Base-by-base conservation (phyloP, 768 basidiomycete species). In the Calocybe cyanea region DNA sequence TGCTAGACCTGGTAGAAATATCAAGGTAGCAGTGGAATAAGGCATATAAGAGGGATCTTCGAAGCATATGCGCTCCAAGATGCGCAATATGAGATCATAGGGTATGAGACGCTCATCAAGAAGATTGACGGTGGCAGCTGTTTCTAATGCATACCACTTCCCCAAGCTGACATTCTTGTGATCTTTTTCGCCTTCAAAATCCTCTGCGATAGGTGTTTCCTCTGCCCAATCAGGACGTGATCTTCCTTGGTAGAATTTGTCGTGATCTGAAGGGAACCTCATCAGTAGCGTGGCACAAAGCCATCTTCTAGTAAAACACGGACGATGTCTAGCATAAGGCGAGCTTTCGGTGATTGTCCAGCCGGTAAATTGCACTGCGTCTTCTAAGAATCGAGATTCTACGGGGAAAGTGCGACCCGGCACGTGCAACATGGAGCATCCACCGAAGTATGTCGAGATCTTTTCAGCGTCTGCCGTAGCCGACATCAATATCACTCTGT, bases 371-470 rank as follows among this genome's bases (percentile, higher is more conserved):
- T 97, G 85, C 31, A 97, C 76, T 0, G 90, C 92, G 63, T 98
- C 95, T 63, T 99, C 95, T 14, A 98, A 70, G 62, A 81, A 98
- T 35, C 76, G 73, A 15, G 86, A 72, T 41, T 88, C 82, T 4
- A 98, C 95, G 24, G 95, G 95, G 67, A 90, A 98, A 1, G 93
- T 97, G 14, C 95, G 80, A 2, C 95, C 96, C 14, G 94, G 94
- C 21, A 99, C 88, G 48, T 85, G 81, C 10, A 98, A 71, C 14
- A 83, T 79, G 0, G 92, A 91, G 53, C 86, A 86, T 37, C 80
- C 80, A n/a, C 85, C 89, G 60, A 98, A 96, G 63, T 85, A 97
- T 11, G 64, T 68, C 9, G 93, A 88, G 32, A 98, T 81, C 69
- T 93, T 93, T 45, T 89, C 84, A 1, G 91, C 83, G 54, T 99